Evolutionary conservation across 495 filamentous ascomycete species (phyloP).

Genomic region (Hypomontagnella monticulosa): DNA sequence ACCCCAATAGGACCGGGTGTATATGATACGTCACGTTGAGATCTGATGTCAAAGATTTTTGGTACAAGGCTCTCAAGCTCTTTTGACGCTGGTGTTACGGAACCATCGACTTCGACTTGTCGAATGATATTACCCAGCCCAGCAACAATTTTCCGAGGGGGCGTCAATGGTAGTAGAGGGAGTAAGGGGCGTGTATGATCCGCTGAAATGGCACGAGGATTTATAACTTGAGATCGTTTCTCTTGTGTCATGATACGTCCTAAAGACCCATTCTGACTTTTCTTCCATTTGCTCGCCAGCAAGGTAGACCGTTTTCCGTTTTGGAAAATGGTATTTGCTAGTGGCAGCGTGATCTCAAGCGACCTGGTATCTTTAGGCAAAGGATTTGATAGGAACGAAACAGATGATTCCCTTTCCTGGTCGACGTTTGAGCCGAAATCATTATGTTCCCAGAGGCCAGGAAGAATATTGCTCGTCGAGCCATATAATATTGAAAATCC

Average conservation of each 20-base stretch:
- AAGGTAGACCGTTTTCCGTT: slow-evolving; percentile 74
- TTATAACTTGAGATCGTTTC: slow-evolving; percentile 46
- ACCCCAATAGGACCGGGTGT: slow-evolving; percentile 65
- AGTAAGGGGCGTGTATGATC: slow-evolving; percentile 43
- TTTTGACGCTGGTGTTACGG: slow-evolving; percentile 71
- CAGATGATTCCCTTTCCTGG: slow-evolving; percentile 24
- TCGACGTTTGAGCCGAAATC: slow-evolving; percentile 8
- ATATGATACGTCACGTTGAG: slow-evolving; percentile 16
- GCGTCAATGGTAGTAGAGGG: slow-evolving; percentile 71
- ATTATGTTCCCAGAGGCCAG: slow-evolving; percentile 43
- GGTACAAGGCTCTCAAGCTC: slow-evolving; percentile 77
- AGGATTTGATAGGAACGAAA: slow-evolving; percentile 40
- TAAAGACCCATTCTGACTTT: slow-evolving; percentile 20
- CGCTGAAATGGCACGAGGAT: slow-evolving; percentile 2
- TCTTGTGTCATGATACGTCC: slow-evolving; percentile 28
- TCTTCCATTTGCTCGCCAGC: slow-evolving; percentile 64
- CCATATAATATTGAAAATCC: slow-evolving; percentile 57
- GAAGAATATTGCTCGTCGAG: slow-evolving; percentile 41
- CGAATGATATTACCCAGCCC: slow-evolving; percentile 87
- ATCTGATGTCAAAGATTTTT: slow-evolving; percentile 61
- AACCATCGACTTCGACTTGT: slow-evolving; percentile 63
- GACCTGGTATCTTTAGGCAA: slow-evolving; percentile 26
- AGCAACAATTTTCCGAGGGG: slow-evolving; percentile 67
- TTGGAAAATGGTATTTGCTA: slow-evolving; percentile 80
- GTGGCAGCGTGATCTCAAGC: slow-evolving; percentile 62